Base-by-base conservation (phyloP, 176 grass and related monocot species). In the Oryza australiensis region DNA sequence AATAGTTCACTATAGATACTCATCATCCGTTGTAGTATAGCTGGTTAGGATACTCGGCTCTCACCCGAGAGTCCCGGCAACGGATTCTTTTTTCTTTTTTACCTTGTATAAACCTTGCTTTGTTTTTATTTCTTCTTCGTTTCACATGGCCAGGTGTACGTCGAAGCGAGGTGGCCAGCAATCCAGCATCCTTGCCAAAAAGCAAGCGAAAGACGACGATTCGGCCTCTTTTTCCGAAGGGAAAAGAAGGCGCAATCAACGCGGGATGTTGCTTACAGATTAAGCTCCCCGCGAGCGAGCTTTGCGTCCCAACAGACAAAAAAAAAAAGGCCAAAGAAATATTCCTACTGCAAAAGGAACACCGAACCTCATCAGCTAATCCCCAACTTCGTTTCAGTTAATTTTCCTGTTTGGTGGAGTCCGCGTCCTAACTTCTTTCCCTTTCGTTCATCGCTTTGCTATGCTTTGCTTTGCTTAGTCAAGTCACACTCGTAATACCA, bases 1-100 rank as follows among this genome's bases (percentile, higher is more conserved):
- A 0, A 6, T 7, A 8, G 8, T 37, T 1, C 35, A 9, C n/a
- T n/a, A n/a, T n/a, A 4, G 14, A 1, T n/a, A 1, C 1, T 2
- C 20, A 59, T 0, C 8, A 13, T 97, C 90, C 88, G 95, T 92
- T 87, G 90, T 97, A 91, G 94, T 94, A 86, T 94, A 94, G 90
- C 73, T 97, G 92, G 90, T 94, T 86, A 97, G 90, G 92, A 94
- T 98, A 93, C 84, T 98, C 88, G 90, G 86, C 90, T 97, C 95
- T 97, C 90, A 97, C 86, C 88, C 86, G 88, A 91, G 88, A 97
- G 90, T 91, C 90, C 94, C 90, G 94, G 88, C 84, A 92, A 94
- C 90, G 90, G 94, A 97, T 92, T 1, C 0, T 76, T 53, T 80
- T 12, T 26, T n/a, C 4, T 16, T 48, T 48, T 48, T 4, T 48